Evolutionary conservation across 805 yeast species (phyloP).

Genomic region (Cyberlindnera mrakii): DNA sequence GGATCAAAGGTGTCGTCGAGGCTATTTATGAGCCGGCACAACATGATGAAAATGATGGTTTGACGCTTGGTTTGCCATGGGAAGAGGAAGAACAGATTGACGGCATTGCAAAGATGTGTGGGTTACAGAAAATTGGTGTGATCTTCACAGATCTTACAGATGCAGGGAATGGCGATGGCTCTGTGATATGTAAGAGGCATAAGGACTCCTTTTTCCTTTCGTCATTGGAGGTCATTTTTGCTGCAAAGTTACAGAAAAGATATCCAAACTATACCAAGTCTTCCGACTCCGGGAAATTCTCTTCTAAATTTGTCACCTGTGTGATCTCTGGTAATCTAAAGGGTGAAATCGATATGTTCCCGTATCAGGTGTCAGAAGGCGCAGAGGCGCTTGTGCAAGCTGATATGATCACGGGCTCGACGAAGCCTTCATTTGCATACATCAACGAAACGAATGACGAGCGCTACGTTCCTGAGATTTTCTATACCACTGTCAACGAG

Average conservation of each 20-base stretch:
- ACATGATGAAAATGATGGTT: conserved; percentile 77
- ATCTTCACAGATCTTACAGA: conserved; percentile 88
- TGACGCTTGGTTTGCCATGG: conserved; percentile 51
- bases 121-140: conserved; percentile 69
- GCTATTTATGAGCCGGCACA: conserved; percentile 95
- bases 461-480: conserved; percentile 92
- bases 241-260: conserved; percentile 68
- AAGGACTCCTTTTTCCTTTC: conserved; percentile 85
- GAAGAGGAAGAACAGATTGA: conserved; percentile 50
- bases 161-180: conserved; percentile 79
- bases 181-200: conserved; percentile 89
- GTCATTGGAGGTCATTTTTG: conserved; percentile 79
- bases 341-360: conserved; percentile 85
- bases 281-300: conserved; percentile 57
- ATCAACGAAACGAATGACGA: conserved; percentile 66
- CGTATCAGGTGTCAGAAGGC: conserved; percentile 82
- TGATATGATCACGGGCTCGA: conserved; percentile 78
- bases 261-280: conserved; percentile 60
- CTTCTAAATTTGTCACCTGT: conserved; percentile 92
- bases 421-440: conserved; percentile 83
- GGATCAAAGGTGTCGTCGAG: conserved; percentile 89
- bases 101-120: conserved; percentile 49
- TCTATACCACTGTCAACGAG: conserved; percentile 79
- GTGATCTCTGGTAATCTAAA: conserved; percentile 82
- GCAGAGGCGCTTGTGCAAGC: conserved; percentile 89